Percentiles rank a stretch among this genome's conserved stretches.
phyloP scores from a whole-genome alignment of 306 rosid species.

The Parietaria judaica region DNA sequence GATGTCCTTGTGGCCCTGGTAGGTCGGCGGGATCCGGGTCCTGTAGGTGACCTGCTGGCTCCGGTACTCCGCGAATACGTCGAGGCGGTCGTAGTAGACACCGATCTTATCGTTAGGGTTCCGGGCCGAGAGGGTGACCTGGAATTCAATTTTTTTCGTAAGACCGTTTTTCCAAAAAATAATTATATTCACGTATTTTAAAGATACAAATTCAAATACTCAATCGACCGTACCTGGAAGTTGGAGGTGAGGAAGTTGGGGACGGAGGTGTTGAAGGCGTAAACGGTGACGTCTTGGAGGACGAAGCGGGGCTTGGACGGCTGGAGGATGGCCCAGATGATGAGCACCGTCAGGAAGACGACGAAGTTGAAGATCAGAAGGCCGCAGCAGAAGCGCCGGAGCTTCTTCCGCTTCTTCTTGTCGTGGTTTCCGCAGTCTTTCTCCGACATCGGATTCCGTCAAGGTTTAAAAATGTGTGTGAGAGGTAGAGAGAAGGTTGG shows the following conservation, averaged over 20 bases:
- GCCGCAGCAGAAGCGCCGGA: conserved; percentile 22
- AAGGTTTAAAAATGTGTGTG: conserved; percentile 3
- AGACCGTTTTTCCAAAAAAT: too few species aligned
- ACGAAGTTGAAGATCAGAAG: conserved; percentile 46
- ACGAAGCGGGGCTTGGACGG: conserved; percentile 71
- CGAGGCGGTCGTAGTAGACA: conserved; percentile 75
- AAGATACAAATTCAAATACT: too few species aligned
- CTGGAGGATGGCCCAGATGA: conserved; percentile 65
- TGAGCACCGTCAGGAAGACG: conserved; percentile 42
- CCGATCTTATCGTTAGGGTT: conserved; percentile 83
- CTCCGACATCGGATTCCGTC: conserved; percentile 24
- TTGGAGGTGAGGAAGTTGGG: conserved; percentile 63
- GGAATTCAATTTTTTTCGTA: too few species aligned
- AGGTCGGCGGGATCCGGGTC: conserved; percentile 55
- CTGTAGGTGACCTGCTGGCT: conserved; percentile 69
- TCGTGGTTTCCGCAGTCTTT: conserved; percentile 57
- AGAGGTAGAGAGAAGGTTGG: background rate
- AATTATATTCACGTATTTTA: too few species aligned
- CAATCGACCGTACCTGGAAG: conserved; percentile 29
- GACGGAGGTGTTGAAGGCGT: conserved; percentile 65
- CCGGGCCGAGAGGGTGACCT: conserved; percentile 55
- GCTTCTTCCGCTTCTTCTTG: background rate
- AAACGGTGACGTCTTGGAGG: conserved; percentile 81
- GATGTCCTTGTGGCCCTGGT: conserved; percentile 76
- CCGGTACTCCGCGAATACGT: conserved; percentile 49